These are phyloP conservation scores for Penicillium flavigenum DNA, from an alignment of 495 filamentous ascomycete genomes.

Conservation along the genomic window DNA sequence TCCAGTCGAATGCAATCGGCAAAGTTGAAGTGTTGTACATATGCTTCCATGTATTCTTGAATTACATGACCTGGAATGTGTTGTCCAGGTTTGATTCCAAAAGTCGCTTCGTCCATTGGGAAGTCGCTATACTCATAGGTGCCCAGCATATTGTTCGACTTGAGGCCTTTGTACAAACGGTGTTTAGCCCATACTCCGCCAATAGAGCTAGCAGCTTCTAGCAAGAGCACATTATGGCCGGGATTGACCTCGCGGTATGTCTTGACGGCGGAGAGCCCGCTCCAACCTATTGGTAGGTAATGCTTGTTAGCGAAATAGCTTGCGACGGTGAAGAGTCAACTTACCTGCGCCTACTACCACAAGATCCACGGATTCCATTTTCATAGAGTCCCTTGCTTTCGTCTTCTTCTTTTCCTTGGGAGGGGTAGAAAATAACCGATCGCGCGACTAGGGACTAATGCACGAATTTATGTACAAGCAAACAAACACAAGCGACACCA, in stretches of 20 bases:
- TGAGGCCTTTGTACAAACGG: slow-evolving; percentile 65
- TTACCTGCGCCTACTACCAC: slow-evolving; percentile 50
- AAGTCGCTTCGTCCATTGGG: slow-evolving; percentile 62
- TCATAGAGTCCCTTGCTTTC: slow-evolving; percentile 1
- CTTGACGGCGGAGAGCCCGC: slow-evolving; percentile 59
- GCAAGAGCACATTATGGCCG: slow-evolving; percentile 44
- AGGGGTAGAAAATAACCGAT: not conserved
- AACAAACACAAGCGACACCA: slow-evolving; percentile 6
- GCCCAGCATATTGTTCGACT: slow-evolving; percentile 62
- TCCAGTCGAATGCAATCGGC: slow-evolving; percentile 51
- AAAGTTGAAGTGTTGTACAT: slow-evolving; percentile 60
- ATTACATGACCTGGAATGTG: slow-evolving; percentile 69
- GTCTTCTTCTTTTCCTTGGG: not conserved
- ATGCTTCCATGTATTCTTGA: slow-evolving; percentile 64
- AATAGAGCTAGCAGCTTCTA: slow-evolving; percentile 56
- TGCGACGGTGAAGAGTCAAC: slow-evolving; percentile 4
- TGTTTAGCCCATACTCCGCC: slow-evolving; percentile 71
- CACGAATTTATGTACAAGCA: slow-evolving; percentile 10
- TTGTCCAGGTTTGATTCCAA: slow-evolving; percentile 58
- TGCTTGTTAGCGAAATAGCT: slow-evolving; percentile 5
- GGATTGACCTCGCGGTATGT: slow-evolving; percentile 60
- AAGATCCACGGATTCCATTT: slow-evolving; percentile 34
- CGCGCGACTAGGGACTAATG: slow-evolving; percentile 4
- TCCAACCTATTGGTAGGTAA: slow-evolving; percentile 43
- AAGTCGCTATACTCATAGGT: slow-evolving; percentile 72